Base-by-base conservation (phyloP, 2,329 filamentous ascomycete species). In the Leptographium procerum region DNA sequence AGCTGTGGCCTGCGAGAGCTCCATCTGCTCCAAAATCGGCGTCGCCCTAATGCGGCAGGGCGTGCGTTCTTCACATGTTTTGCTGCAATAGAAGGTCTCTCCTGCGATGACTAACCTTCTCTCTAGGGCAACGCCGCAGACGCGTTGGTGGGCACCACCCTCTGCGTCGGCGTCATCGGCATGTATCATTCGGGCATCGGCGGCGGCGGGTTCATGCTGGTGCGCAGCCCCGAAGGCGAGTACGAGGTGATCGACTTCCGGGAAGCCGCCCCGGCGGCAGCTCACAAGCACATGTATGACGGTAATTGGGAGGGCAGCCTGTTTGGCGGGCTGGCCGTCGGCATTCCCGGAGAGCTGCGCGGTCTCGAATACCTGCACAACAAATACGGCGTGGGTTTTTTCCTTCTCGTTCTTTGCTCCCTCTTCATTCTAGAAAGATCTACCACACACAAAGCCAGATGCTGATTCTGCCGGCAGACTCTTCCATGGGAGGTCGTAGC, bases 171-270 rank as follows among this genome's bases (percentile, higher is more conserved):
- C 7, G 85, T 88, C 8, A 79, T 88, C 51, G 86, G 80, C 58
- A 88, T 88, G 83, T 88, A 89, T 65, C 88, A 91, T 69, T 82
- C 81, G 47, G 91, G 92, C 19, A 87, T 96, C 60, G 91, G 89
- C 24, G 92, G 92, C 8, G 92, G 92, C 47, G 92, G 92, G 2
- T 97, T 97, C 72, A 88, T 91, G 79, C 77, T 96, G 6, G 82
- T 96, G 6, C 84, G 89, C 53, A 78, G 83, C 36, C 73, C 82
- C 19, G 76, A 89, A 60, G 90, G 90, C n/a, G 76, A 77, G 22
- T 95, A 91, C 68, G 90, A 95, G 67, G 85, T 86, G 60, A 84
- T 97, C 64, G 92, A 97, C 71, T 97, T 95, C 68, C 80, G 92
- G 52, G 92, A 97, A 70, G 84, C 87, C 0, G 92, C 92, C 0